Base-by-base conservation (phyloP, 495 filamentous ascomycete genomes). In the Penicillium daleae region DNA sequence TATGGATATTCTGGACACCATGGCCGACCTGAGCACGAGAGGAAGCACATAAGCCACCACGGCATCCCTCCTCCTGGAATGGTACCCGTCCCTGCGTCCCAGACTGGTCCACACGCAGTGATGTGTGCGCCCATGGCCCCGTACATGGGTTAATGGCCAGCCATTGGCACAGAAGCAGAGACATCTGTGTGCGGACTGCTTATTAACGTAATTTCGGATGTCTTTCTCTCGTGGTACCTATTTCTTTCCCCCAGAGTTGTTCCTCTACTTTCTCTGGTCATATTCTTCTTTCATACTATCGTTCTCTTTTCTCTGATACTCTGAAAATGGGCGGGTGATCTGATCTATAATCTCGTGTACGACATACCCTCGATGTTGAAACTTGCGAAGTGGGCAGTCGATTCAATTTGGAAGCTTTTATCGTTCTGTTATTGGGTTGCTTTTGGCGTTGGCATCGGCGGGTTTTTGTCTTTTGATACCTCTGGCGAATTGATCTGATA, bases 41-140 rank as follows among this genome's bases (percentile, higher is more conserved):
- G 67, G 24, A 76, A 71, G 17, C 58, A 64, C 49, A 49, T 71
- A 48, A 67, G 56, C 10, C 32, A 56, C 26, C 57, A 68, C 13
- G 55, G 42, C 8, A 66, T 69, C 7, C 56, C 59, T 33, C 60
- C 57, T 9, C 51, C 57, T n/a, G 62, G 61, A 6, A 64, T 75
- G 56, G 53, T 70, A 10, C 68, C 71, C 24, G 62, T 70, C 12
- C 65, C 71, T 35, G 63, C 68, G 27, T 64, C 63, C 31, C 66
- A 71, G 53, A 40, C 61, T 31, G 71, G 68, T 27, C 67, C 74
- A 44, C 71, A 69, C 52, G 48, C 72, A 26, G 62, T 66, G 12
- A 71, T 75, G 65, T 79, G 76, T 64, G 71, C 74, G 6, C 75
- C 75, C 6, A 63, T 68, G 50, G 70, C 69, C 44, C 64, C 66